These are phyloP conservation scores for Spathaspora hagerdaliae DNA, from an alignment of 805 yeast species.

Conservation along the genomic window DNA sequence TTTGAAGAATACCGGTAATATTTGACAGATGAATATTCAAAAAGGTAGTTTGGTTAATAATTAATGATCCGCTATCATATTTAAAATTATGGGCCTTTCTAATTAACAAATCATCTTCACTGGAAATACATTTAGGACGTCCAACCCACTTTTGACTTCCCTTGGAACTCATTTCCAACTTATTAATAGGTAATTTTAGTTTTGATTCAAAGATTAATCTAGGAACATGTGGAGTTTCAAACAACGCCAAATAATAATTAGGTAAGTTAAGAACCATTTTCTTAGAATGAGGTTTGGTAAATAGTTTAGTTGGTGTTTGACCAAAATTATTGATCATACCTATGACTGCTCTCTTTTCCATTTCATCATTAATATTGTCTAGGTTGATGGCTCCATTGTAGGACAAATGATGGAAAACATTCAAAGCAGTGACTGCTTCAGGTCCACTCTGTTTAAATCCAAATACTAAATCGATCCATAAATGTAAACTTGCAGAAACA, in stretches of 20 bases:
- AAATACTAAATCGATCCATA: constrained; percentile 84
- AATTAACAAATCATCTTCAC: constrained; percentile 34
- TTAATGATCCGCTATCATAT: constrained; percentile 25
- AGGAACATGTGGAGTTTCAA: constrained; percentile 27
- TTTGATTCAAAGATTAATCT: constrained; percentile 41
- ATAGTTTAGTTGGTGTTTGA: constrained; percentile 78
- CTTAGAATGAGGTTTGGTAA: constrained; percentile 61
- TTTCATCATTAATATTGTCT: constrained; percentile 67
- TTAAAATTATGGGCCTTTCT: constrained; percentile 23
- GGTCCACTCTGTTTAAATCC: constrained; percentile 77
- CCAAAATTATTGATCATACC: constrained; percentile 91
- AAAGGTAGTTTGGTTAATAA: constrained; percentile 41
- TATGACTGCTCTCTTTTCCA: constrained; percentile 70
- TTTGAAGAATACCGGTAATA: constrained; percentile 37
- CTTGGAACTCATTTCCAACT: constrained; percentile 42
- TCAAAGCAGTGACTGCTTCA: constrained; percentile 60
- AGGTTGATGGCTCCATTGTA: constrained; percentile 81
- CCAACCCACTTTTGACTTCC: constrained; percentile 48
- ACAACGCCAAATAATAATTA: constrained; percentile 27
- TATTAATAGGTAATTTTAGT: constrained; percentile 35
- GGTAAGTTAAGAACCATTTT: constrained; percentile 39
- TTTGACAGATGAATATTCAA: constrained; percentile 38
- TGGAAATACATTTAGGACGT: constrained; percentile 35
- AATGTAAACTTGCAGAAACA: constrained; percentile 70
- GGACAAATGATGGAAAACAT: constrained; percentile 81